Percentiles rank a stretch among this genome's conserved stretches.
Conservation (phyloP, 176 grass and related monocot species). For the Luzula sylvatica region DNA sequence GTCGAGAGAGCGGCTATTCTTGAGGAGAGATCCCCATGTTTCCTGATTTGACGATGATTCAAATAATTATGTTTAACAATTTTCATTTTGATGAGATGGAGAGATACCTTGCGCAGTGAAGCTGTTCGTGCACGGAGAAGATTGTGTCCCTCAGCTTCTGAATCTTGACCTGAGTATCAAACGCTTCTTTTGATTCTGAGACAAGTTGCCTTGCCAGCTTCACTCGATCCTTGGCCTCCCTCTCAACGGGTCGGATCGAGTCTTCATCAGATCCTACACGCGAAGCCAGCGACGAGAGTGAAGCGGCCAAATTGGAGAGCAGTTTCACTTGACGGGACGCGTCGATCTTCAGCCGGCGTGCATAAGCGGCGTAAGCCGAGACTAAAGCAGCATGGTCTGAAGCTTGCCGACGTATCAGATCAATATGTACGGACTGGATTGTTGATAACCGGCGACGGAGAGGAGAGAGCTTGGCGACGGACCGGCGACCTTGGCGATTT, state of each 20-base stretch:
- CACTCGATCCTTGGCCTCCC: slow-evolving; percentile 55
- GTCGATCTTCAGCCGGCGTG: slow-evolving; percentile 66
- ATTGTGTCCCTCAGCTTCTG: slow-evolving; percentile 80
- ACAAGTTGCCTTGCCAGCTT: slow-evolving; percentile 70
- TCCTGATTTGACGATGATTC: slow-evolving; percentile 5
- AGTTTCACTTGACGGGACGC: slow-evolving; percentile 51
- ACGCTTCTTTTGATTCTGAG: slow-evolving; percentile 61
- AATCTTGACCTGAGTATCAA: slow-evolving; percentile 90
- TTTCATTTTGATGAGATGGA: no score
- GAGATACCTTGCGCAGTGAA: slow-evolving; percentile 39
- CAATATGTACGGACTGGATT: slow-evolving; percentile 24
- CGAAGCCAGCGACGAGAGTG: slow-evolving; percentile 36
- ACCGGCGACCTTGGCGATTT: slow-evolving; percentile 8
- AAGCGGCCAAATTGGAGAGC: slow-evolving; percentile 41
- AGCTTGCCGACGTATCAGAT: slow-evolving; percentile 51
- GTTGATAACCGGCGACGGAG: no score
- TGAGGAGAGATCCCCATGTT: slow-evolving; percentile 47
- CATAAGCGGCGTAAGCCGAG: slow-evolving; percentile 54
- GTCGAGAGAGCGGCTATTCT: slow-evolving; percentile 77
- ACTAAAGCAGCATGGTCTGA: slow-evolving; percentile 69
- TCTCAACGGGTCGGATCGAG: slow-evolving; percentile 52
- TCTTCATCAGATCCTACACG: slow-evolving; percentile 31
- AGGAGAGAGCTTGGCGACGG: no score
- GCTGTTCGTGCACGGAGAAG: slow-evolving; percentile 75
- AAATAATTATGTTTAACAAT: no score